Evolutionary conservation across 83 land plant species (phyloP), one percentile per base, ranked within the genome.

Genomic region (Picea mariana): DNA sequence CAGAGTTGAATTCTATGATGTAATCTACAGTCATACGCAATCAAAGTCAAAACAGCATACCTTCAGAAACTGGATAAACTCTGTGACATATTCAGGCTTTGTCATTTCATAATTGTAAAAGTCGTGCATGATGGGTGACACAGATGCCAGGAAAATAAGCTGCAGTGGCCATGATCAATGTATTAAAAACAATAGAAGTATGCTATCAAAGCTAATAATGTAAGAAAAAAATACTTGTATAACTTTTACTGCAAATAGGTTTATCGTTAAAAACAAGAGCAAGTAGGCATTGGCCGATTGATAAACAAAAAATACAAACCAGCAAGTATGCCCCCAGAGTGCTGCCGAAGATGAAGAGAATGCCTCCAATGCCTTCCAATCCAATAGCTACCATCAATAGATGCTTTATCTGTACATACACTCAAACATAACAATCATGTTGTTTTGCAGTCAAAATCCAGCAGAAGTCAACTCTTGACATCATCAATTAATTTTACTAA

Each of bases 51-150:
- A 67, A 40, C 11, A 26, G 52, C 73, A n/a, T 79, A 96, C 98
- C 96, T 94, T 91, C 62, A 85, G 77, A 85, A 94, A 96, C 13
- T 91, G 86, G 38, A 75, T 38, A 26, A 96, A 84, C 18, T 91
- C 91, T 2, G 77, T 59, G 63, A 63, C 42, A 73, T 86, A 94
- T 64, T 87, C 91, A 31, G 89, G 80, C 61, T 83, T 85, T 24
- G 89, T 78, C 26, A 86, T 72, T 17, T 88, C 92, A 81, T 90
- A 93, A 83, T 96, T 96, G 92, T 94, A 96, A 89, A 94, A 96
- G 63, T 95, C 98, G 66, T 89, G 90, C 83, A 94, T 75, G 64
- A 96, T 77, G 0, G 98, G 98, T 71, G 94, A 87, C 64, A 81
- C 84, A 34, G 87, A 9, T 63, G 89, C 88, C 81, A 93, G 67